Base-by-base conservation (phyloP, 805 yeast species). In the Candida tammaniensis region DNA sequence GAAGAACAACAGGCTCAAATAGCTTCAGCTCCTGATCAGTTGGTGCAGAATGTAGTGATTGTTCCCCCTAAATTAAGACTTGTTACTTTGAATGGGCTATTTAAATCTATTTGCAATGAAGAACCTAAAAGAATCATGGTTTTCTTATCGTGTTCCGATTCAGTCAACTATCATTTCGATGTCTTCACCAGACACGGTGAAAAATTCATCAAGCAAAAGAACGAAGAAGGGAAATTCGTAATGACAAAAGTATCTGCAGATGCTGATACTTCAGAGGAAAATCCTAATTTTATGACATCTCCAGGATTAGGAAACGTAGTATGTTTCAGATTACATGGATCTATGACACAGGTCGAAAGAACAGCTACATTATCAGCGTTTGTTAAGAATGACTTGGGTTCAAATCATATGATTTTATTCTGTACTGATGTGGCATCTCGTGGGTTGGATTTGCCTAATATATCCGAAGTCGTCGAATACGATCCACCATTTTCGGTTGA, bases 351-450 rank as follows among this genome's bases (percentile, higher is more conserved):
- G 56, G 88, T 78, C 43, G 68, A 74, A 12, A 82, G 99, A 63
- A 77, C 94, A 0, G 60, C 85, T 0, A 89, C 97, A 0, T 68
- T 88, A 38, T 71, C 71, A 14, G 73, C 76, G 27, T 87, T 86
- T 59, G 63, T 68, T 24, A 43, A 39, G 9, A 34, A 37, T n/a
- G 64, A 56, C 1, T 64, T 64, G 24, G 24, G 43, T 5, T 33
- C 47, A 11, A 71, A 71, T 37, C 80, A 80, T 49, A 71, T 82
- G 2, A 70, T 93, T 14, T 68, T 93, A 50, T 76, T 93, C 48
- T 91, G 98, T 69, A 93, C 99, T 0, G 99, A 93, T 71, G 98
- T 93, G 42, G 98, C 97, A 0, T 81, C 98, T 21, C 79, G 99
- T 64, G 99, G 99, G 43, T 70, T 93, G 43, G 99, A 93, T 68